phyloP scores from a whole-genome alignment of 2,329 filamentous ascomycete genomes.

The Fusarium floridanum region DNA sequence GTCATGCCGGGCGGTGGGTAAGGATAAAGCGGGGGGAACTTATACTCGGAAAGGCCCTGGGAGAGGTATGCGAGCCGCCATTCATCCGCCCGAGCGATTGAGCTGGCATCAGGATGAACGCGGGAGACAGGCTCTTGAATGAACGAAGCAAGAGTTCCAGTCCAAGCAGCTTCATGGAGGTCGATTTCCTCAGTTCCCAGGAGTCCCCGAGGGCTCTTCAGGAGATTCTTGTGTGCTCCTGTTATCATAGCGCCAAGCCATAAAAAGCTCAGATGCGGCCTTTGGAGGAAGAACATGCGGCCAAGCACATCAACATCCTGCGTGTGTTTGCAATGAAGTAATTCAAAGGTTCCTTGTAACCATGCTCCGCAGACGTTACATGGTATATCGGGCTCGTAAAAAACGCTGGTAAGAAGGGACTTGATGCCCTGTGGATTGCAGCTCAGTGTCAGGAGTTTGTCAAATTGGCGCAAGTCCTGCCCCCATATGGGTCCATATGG shows the following conservation, averaged over 20 bases:
- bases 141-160: conserved; percentile 15
- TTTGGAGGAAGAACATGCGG: conserved; percentile 19
- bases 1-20: conserved; percentile 8
- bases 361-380: too few relatives aligned
- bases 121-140: conserved; percentile 7
- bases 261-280: conserved; percentile 9
- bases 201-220: neutral
- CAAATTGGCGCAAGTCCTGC: too few relatives aligned
- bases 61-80: conserved; percentile 11
- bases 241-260: conserved; percentile 15
- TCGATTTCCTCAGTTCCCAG: conserved; percentile 1
- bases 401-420: too few relatives aligned
- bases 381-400: too few relatives aligned
- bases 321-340: too few relatives aligned
- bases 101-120: neutral
- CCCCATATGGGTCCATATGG: too few relatives aligned
- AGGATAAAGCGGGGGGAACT: conserved; percentile 6
- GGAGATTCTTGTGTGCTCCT: conserved; percentile 8
- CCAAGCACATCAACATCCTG: conserved; percentile 10
- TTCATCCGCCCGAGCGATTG: conserved; percentile 15
- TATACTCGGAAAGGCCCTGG: neutral
- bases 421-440: too few relatives aligned
- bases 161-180: conserved; percentile 14
- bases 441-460: too few relatives aligned
- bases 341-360: too few relatives aligned